These are phyloP conservation scores for Mikania micrantha DNA, from an alignment of 129 eudicot genomes.

Conservation along the genomic window DNA sequence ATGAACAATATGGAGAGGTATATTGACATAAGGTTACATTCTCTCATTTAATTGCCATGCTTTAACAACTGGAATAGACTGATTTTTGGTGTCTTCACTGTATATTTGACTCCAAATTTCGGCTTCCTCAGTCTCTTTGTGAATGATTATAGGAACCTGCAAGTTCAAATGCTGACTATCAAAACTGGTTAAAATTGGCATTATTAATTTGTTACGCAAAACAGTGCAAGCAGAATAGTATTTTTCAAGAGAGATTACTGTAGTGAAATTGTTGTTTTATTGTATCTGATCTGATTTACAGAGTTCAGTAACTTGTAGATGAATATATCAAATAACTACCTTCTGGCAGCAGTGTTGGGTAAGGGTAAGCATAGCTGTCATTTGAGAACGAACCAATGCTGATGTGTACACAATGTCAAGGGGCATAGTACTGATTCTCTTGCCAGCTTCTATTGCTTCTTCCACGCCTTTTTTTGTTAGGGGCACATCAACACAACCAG, in stretches of 20 bases:
- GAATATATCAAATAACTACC: conserved; percentile 31
- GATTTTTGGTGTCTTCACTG: conserved; percentile 58
- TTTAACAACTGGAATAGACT: conserved; percentile 64
- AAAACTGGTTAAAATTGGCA: not conserved
- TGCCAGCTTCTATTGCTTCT: conserved; percentile 89
- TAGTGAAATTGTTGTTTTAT: not conserved
- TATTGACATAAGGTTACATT: conserved; percentile 41
- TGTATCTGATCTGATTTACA: not conserved
- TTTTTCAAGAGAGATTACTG: not conserved
- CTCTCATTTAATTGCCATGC: conserved; percentile 88
- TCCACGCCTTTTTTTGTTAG: conserved; percentile 69
- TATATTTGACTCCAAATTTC: conserved; percentile 51
- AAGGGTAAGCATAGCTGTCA: conserved; percentile 94
- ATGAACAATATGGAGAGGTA: not conserved
- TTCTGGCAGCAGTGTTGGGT: conserved; percentile 71
- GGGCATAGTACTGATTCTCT: conserved; percentile 57
- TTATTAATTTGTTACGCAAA: not conserved
- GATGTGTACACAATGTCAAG: conserved; percentile 68
- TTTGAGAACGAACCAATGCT: conserved; percentile 72
- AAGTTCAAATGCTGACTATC: conserved; percentile 12
- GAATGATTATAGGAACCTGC: conserved; percentile 64
- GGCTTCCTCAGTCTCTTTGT: conserved; percentile 57
- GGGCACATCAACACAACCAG: conserved; percentile 91
- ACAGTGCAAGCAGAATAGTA: not conserved
- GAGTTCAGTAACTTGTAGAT: not conserved